A percentile compares a stretch with the other conserved stretches of the same genome.
These are phyloP conservation scores for Hortaea werneckii DNA, from an alignment of 2,329 filamentous ascomycete species.

Conservation along the genomic window DNA sequence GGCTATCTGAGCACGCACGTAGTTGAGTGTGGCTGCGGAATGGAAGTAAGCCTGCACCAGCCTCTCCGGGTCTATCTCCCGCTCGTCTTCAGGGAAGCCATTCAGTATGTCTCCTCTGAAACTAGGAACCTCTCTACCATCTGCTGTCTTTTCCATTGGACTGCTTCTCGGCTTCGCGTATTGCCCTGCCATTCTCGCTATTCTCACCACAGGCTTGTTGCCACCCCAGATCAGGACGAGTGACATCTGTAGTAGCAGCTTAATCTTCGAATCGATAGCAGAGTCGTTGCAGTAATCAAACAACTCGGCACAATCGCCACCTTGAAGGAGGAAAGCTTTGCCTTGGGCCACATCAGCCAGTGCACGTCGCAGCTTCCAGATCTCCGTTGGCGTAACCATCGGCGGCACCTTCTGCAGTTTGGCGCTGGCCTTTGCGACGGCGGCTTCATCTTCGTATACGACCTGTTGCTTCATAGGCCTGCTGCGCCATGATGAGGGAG, in stretches of 20 bases:
- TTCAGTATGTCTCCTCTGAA: conserved; percentile 96
- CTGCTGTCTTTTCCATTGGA: conserved; percentile 62
- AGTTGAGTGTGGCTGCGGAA: conserved; percentile 89
- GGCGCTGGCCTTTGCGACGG: conserved; percentile 48
- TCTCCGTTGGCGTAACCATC: conserved; percentile 70
- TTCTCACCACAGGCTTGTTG: conserved; percentile 75
- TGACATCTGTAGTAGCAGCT: conserved; percentile 93
- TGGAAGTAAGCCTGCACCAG: conserved; percentile 91
- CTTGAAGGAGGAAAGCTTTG: conserved; percentile 87
- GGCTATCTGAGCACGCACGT: conserved; percentile 70
- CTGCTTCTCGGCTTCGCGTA: conserved; percentile 93
- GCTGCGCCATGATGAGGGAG: conserved; percentile 59
- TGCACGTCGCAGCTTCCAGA: conserved; percentile 65
- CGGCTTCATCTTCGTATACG: conserved; percentile 53
- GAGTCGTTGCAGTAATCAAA: conserved; percentile 91
- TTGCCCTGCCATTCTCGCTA: conserved; percentile 93
- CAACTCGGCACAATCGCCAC: conserved; percentile 91
- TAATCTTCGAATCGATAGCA: conserved; percentile 92
- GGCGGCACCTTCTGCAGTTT: conserved; percentile 64
- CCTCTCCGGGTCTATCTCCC: conserved; percentile 70
- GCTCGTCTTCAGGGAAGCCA: conserved; percentile 65
- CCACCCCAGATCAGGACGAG: conserved; percentile 85
- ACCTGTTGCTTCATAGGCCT: conserved; percentile 73
- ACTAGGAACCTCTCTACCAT: conserved; percentile 72
- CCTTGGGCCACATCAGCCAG: conserved; percentile 80